Evolutionary conservation across 2,329 filamentous ascomycete genomes (phyloP), one percentile per base, ranked within the genome.

Genomic region (Leptodontidium sp.): DNA sequence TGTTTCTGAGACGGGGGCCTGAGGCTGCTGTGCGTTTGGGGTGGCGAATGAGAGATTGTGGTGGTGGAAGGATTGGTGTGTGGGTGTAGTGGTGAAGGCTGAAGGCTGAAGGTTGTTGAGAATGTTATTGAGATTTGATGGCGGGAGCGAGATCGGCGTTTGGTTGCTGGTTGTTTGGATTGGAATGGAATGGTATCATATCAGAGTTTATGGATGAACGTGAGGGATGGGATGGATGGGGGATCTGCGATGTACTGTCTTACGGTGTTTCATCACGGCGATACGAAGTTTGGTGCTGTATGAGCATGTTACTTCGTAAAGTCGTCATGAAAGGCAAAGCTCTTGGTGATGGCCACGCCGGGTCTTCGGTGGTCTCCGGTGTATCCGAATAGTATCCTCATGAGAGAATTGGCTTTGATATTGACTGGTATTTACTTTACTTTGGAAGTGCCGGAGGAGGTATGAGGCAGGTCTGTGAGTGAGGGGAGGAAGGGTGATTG

Each of bases 321-420:
- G 38, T 49, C 59, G 59, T 49, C 59, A 62, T 62, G n/a, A 59
- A 40, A 59, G 57, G 38, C 38, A 59, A 45, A 45, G 32, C 6
- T 32, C 29, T 32, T 32, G 29, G 29, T 49, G 21, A 38, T 26
- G 14, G 38, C 21, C 24, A 67, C 57, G 70, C 64, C 66, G 68
- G 68, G 70, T 53, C 59, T n/a, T 67, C 63, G 68, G 57, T 65
- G 57, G 55, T 32, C 64, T 64, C 64, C 66, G 66, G 38, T 63
- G 45, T 21, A 61, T 62, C 61, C 61, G 49, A 35, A 15, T 29
- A 21, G 40, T 32, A 32, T 32, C 3, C 29, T 32, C 12, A 24
- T 40, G 43, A 49, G 35, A 15, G 29, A 29, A 47, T 32, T 59
- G 57, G 21, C 38, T 24, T 43, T 26, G 32, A 40, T 43, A 26